Conservation (phyloP, 305 asterid species). For the Fraxinus paxiana region DNA sequence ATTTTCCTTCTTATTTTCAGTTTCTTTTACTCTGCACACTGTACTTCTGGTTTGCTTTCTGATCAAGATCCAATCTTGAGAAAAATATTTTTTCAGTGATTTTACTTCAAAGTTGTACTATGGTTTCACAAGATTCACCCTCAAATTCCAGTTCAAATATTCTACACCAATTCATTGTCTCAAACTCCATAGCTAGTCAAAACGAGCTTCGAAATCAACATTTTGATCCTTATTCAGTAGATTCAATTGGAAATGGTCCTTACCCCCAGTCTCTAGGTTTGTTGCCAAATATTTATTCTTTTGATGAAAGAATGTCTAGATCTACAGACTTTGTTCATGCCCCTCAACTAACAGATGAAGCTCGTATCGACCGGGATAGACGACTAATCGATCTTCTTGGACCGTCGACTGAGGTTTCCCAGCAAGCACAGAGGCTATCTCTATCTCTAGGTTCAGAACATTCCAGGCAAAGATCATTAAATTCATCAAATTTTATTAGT, state of each 20-base stretch:
- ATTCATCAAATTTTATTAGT: constrained; percentile 29
- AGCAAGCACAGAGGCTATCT: constrained; percentile 60
- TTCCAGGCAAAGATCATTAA: constrained; percentile 31
- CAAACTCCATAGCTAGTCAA: constrained; percentile 42
- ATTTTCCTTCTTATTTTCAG: neutral
- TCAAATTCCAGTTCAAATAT: constrained; percentile 54
- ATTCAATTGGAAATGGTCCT: constrained; percentile 18
- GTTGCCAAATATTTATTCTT: constrained; percentile 28
- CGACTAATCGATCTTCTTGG: constrained; percentile 74
- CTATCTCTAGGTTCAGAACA: constrained; percentile 59
- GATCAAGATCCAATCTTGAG: constrained; percentile 21
- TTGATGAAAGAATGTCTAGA: constrained; percentile 35
- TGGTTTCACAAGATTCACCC: constrained; percentile 69
- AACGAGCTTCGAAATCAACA: constrained; percentile 41
- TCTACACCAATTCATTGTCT: constrained; percentile 57
- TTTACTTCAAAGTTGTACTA: constrained; percentile 14
- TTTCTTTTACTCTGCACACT: neutral
- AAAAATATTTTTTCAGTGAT: neutral
- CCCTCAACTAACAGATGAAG: constrained; percentile 36
- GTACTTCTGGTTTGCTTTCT: neutral
- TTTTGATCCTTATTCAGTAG: constrained; percentile 41
- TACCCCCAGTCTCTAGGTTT: constrained; percentile 37
- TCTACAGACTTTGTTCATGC: constrained; percentile 34
- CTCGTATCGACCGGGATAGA: constrained; percentile 39
- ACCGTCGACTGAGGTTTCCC: constrained; percentile 38